Percentiles rank a stretch among this genome's conserved stretches.
Evolutionary conservation across 805 yeast genomes (phyloP).

Genomic region (Wickerhamiella cacticola): DNA sequence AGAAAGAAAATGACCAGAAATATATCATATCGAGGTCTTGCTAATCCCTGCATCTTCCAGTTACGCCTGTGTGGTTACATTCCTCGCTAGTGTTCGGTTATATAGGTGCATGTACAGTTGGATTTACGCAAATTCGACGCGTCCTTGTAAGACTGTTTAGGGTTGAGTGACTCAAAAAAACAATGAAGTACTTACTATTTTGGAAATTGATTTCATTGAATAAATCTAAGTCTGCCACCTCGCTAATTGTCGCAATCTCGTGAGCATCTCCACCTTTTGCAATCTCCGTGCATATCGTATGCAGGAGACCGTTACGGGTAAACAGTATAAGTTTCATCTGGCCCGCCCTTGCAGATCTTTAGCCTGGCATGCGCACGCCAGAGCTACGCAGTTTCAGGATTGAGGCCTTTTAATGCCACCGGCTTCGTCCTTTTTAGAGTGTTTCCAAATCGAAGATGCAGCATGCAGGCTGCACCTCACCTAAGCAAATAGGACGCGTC

Average conservation of each 20-base stretch:
- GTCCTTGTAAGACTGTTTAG: background rate
- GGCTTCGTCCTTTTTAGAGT: too few relatives aligned
- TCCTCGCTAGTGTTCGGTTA: constrained; percentile 2
- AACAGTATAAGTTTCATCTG: background rate
- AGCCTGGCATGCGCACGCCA: background rate
- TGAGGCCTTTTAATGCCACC: background rate
- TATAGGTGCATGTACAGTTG: background rate
- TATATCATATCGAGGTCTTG: background rate
- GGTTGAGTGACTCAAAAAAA: too few relatives aligned
- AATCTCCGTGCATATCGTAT: background rate
- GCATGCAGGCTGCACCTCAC: background rate
- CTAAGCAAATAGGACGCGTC: constrained; percentile 1
- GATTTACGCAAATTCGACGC: background rate
- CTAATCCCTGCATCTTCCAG: background rate
- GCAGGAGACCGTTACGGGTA: background rate
- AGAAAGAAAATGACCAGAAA: too few relatives aligned
- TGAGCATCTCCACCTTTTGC: background rate
- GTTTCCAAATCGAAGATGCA: background rate
- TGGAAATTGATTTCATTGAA: too few relatives aligned
- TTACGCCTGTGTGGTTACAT: background rate
- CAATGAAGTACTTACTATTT: too few relatives aligned
- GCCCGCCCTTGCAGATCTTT: background rate
- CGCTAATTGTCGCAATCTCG: too few relatives aligned
- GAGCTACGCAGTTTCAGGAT: background rate
- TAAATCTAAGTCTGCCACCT: too few relatives aligned